Evolutionary conservation across 306 rosid genomes (phyloP), one percentile per base, ranked within the genome.

Genomic region (Cucumis melo): DNA sequence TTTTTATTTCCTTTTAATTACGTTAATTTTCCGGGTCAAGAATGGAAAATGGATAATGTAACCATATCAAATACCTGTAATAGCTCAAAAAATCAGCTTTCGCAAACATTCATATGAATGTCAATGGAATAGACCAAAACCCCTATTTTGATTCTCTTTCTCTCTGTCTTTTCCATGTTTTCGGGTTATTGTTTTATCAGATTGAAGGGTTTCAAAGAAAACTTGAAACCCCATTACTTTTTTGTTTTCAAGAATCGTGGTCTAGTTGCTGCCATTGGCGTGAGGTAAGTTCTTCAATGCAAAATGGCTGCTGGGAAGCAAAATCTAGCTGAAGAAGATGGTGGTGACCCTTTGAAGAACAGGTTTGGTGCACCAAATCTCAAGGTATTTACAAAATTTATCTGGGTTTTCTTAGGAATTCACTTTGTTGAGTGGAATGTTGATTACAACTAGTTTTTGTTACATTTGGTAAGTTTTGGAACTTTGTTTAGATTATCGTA

Each of bases 251-350:
- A 2, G 5, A 36, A 15, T 62, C 21, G 6, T 64, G 71, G 24
- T 36, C 5, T 39, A 8, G n/a, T 61, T 27, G 42, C 67, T 29
- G 42, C 67, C 20, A 7, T 15, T 61, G 67, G 67, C 10, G 41
- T 16, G 19, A 61, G 67, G 8, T 29, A 64, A 36, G 23, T 66
- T 66, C 34, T 66, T 66, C 53, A 7, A 39, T 39, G 73, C 41
- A 23, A 44, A 12, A 85, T 87, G 90, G 85, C 74, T 5, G 72
- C 55, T 62, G 81, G 77, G 51, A 81, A 76, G 70, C 81, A 83
- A 68, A 44, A 53, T 36, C 39, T 76, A 61, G 61, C 59, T 53
- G 56, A 77, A 63, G 57, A 62, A 38, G 79, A 78, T 10, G 74
- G 66, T 41, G 70, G 65, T 39, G 81, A 24, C 74, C 81, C 77